These are phyloP conservation scores for Penicillium sp. DNA, from an alignment of 2,329 filamentous ascomycete species.

Conservation along the genomic window DNA sequence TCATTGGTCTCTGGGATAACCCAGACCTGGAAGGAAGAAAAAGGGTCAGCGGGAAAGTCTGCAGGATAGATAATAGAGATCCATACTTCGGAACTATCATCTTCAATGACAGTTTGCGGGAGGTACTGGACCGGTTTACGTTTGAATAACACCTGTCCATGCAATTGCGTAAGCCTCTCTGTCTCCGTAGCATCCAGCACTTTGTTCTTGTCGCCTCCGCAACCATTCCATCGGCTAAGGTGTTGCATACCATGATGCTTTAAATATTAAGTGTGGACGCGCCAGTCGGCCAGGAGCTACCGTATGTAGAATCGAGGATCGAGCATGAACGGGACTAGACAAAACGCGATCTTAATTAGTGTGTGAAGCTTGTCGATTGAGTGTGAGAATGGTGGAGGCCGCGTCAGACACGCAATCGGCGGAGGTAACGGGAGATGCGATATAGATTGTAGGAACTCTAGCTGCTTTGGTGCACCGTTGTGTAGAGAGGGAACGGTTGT, in stretches of 20 bases:
- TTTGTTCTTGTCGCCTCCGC: not conserved
- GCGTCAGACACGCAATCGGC: not conserved
- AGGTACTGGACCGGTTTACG: constrained; percentile 88
- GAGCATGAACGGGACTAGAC: constrained; percentile 18
- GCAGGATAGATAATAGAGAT: constrained; percentile 5
- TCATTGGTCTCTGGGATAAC: constrained; percentile 86
- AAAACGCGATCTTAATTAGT: constrained; percentile 18
- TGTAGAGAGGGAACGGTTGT: not conserved
- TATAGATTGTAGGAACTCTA: not conserved
- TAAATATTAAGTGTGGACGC: constrained; percentile 15
- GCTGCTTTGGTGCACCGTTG: not conserved
- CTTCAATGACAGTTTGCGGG: constrained; percentile 66
- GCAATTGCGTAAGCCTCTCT: constrained; percentile 18
- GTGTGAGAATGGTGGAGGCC: constrained; percentile 2
- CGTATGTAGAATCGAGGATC: constrained; percentile 8
- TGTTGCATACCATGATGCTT: constrained; percentile 32
- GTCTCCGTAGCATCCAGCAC: not conserved
- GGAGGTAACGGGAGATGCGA: not conserved
- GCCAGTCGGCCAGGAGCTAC: constrained; percentile 26
- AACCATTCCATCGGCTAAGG: not conserved
- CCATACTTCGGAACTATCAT: constrained; percentile 79
- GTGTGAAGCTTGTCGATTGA: constrained; percentile 1
- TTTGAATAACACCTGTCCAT: constrained; percentile 81
- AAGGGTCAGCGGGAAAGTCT: constrained; percentile 11
- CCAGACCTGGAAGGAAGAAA: constrained; percentile 66